phyloP scores from a whole-genome alignment of 2,329 filamentous ascomycete species.

The Sarocladium kiliense region DNA sequence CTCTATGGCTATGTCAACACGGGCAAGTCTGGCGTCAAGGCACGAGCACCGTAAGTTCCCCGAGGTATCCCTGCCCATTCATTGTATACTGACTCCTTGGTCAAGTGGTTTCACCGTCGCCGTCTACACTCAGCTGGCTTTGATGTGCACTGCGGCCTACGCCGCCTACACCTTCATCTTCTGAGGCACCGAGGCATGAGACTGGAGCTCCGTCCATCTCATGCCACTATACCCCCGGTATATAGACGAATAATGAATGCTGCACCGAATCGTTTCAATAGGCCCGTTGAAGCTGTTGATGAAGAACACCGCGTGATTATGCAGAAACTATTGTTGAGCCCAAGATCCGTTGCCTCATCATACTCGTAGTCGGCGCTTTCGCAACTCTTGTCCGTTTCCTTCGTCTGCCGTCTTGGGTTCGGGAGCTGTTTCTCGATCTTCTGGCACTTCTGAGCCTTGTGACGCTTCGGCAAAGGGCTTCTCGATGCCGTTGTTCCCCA shows the following conservation, averaged over 20 bases:
- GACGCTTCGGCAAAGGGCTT: conserved; percentile 22
- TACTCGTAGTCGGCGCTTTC: conserved; percentile 21
- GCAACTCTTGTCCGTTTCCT: conserved; percentile 22
- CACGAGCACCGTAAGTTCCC: conserved; percentile 32
- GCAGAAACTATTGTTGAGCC: too few species aligned
- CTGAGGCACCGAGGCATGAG: conserved; percentile 22
- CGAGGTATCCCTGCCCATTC: not conserved
- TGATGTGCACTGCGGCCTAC: conserved; percentile 41
- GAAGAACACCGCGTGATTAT: too few species aligned
- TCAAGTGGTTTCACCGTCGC: conserved; percentile 30
- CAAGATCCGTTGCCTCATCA: conserved; percentile 12
- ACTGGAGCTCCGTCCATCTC: too few species aligned
- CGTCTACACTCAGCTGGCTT: conserved; percentile 27
- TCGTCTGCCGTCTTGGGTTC: conserved; percentile 13
- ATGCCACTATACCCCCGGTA: too few species aligned
- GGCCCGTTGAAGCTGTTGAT: too few species aligned
- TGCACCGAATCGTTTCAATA: not conserved
- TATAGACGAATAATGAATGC: too few species aligned
- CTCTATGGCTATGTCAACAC: conserved; percentile 54
- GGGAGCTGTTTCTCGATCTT: not conserved
- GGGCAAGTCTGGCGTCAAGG: conserved; percentile 36
- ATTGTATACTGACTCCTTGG: not conserved
- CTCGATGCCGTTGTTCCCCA: conserved; percentile 65
- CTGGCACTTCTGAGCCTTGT: not conserved
- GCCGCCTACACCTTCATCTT: conserved; percentile 34